phyloP scores from a whole-genome alignment of 805 yeast genomes.

The Wickerhamiella qilinensis region DNA sequence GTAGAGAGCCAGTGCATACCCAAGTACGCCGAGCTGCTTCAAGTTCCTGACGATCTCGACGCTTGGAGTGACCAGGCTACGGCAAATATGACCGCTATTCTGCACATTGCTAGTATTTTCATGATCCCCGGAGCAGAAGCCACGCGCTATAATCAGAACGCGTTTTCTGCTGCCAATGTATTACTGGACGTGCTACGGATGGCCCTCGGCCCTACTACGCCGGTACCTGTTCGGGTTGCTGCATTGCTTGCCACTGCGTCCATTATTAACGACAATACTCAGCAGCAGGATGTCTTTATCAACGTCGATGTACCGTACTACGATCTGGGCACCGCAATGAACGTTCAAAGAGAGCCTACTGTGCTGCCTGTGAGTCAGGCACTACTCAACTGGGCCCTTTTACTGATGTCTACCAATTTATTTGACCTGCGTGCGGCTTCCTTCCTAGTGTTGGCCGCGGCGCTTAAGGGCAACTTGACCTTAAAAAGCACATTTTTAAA shows the following conservation, averaged over 20 bases:
- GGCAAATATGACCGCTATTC: constrained; percentile 45
- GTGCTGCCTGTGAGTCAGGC: constrained; percentile 58
- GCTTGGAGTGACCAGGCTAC: constrained; percentile 65
- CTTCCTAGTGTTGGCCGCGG: constrained; percentile 46
- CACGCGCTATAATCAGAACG: constrained; percentile 42
- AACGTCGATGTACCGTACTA: constrained; percentile 84
- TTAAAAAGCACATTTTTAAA: constrained; percentile 46
- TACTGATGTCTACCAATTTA: constrained; percentile 63
- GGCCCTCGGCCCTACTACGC: constrained; percentile 47
- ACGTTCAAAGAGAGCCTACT: constrained; percentile 18
- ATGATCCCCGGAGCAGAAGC: constrained; percentile 59
- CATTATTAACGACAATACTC: constrained; percentile 48
- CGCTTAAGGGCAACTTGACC: constrained; percentile 44
- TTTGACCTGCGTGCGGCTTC: constrained; percentile 74
- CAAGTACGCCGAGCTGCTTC: constrained; percentile 42
- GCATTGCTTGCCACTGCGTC: constrained; percentile 68
- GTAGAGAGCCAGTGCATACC: constrained; percentile 70
- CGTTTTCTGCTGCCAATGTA: constrained; percentile 43
- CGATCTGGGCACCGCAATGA: constrained; percentile 47
- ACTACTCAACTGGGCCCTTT: constrained; percentile 67
- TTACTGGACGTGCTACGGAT: constrained; percentile 50
- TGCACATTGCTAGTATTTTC: constrained; percentile 60
- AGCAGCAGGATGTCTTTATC: constrained; percentile 54
- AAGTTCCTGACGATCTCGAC: constrained; percentile 37
- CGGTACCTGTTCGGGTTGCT: constrained; percentile 46